These are phyloP conservation scores for Aspergillus floridensis DNA, from an alignment of 2,329 filamentous ascomycete genomes.

Conservation along the genomic window DNA sequence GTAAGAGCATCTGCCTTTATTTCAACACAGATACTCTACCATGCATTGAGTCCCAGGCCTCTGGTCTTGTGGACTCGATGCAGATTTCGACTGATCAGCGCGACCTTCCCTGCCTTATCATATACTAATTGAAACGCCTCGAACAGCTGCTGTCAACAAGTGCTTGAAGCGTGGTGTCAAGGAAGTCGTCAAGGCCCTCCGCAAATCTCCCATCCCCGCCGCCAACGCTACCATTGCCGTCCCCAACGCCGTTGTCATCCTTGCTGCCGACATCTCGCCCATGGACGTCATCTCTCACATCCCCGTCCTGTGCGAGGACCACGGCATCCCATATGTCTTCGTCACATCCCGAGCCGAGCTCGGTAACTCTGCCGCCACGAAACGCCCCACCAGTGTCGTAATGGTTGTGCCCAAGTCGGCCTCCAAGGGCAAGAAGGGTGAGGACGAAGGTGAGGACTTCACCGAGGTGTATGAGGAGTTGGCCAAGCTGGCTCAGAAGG, in stretches of 20 bases:
- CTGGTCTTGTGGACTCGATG: background rate
- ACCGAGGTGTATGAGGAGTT: constrained; percentile 56
- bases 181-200: constrained; percentile 96
- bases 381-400: constrained; percentile 93
- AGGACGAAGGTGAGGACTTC: constrained; percentile 49
- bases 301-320: constrained; percentile 95
- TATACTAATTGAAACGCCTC: constrained; percentile 18
- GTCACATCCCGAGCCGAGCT: constrained; percentile 89
- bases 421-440: constrained; percentile 51
- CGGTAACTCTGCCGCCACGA: constrained; percentile 88
- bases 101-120: background rate
- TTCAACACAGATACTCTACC: background rate
- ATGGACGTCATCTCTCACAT: constrained; percentile 99
- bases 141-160: constrained; percentile 85
- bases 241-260: constrained; percentile 75
- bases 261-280: constrained; percentile 95
- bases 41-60: background rate
- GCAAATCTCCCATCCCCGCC: constrained; percentile 77
- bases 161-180: constrained; percentile 97
- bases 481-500: constrained; percentile 59
- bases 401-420: constrained; percentile 64
- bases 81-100: background rate
- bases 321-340: constrained; percentile 95
- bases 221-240: constrained; percentile 60
- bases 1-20: constrained; percentile 27